phyloP scores from a whole-genome alignment of 148 eudicot species.

The Salicornia ramosissima region DNA sequence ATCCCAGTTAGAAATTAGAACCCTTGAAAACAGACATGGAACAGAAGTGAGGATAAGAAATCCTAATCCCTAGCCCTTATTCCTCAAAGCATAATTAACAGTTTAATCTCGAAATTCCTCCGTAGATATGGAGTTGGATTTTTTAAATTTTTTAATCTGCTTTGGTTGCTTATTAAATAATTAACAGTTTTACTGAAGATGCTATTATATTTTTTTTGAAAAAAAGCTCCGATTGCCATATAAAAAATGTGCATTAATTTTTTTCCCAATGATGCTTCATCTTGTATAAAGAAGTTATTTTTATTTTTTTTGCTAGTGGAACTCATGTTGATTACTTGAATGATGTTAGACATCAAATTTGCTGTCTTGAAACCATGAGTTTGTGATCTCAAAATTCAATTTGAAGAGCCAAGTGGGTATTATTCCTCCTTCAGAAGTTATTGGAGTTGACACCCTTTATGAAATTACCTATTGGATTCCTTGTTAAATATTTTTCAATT shows the following conservation, averaged over 20 bases:
- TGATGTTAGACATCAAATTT: not conserved
- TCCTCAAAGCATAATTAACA: too few species aligned
- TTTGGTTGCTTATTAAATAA: not conserved
- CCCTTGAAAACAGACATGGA: too few species aligned
- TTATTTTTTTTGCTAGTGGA: not conserved
- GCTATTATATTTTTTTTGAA: not conserved
- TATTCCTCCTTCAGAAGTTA: not conserved
- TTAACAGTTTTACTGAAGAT: not conserved
- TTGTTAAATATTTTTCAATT: not conserved
- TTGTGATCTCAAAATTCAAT: not conserved
- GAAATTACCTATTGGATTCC: not conserved
- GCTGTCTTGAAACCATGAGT: not conserved
- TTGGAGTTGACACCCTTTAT: not conserved
- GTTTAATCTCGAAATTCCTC: too few species aligned
- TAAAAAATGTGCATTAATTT: conserved; percentile 9
- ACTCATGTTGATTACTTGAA: conserved; percentile 11
- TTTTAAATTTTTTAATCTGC: not conserved
- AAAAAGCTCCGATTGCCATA: not conserved
- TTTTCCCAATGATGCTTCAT: conserved; percentile 12
- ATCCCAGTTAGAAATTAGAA: too few species aligned
- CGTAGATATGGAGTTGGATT: not conserved
- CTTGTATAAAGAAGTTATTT: conserved; percentile 2
- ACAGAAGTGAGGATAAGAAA: too few species aligned
- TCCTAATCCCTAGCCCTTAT: too few species aligned
- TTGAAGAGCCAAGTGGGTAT: not conserved